These are phyloP conservation scores for Primulina eburnea DNA, from an alignment of 257 asterid species.

Conservation along the genomic window DNA sequence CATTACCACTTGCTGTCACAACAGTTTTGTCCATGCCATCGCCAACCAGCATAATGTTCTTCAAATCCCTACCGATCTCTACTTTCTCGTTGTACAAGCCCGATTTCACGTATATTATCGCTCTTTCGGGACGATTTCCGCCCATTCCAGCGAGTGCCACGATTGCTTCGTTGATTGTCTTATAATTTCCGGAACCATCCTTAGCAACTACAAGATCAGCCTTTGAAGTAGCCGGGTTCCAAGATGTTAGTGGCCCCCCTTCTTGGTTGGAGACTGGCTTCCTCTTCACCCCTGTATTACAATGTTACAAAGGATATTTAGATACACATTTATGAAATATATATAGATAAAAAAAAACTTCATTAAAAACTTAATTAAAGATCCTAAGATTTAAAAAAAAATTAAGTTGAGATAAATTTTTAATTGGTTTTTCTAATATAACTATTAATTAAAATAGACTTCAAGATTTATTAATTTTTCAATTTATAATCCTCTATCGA, in stretches of 20 bases:
- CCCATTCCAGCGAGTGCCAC: conserved; percentile 37
- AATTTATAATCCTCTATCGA: too few relatives aligned
- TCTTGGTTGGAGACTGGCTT: too few relatives aligned
- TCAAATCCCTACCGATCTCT: conserved; percentile 34
- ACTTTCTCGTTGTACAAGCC: conserved; percentile 59
- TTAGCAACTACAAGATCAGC: conserved; percentile 62
- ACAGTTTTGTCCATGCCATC: conserved; percentile 69
- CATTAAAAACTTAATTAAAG: too few relatives aligned
- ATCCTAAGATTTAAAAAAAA: not conserved
- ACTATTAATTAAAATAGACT: not conserved
- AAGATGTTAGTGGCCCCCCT: conserved; percentile 39
- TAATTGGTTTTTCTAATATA: not conserved
- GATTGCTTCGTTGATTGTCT: conserved; percentile 61
- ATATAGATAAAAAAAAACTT: too few relatives aligned
- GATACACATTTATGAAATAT: too few relatives aligned
- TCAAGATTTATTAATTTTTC: too few relatives aligned
- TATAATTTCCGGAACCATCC: conserved; percentile 66
- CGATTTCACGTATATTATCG: conserved; percentile 45
- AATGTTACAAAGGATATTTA: not conserved
- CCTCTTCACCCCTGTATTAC: conserved; percentile 4
- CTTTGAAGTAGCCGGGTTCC: conserved; percentile 46
- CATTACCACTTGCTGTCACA: conserved; percentile 43
- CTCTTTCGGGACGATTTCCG: conserved; percentile 31
- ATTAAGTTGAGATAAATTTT: too few relatives aligned
- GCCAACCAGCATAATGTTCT: conserved; percentile 67